Base-by-base conservation (phyloP, 495 filamentous ascomycete species). In the Bombardia bombarda region DNA sequence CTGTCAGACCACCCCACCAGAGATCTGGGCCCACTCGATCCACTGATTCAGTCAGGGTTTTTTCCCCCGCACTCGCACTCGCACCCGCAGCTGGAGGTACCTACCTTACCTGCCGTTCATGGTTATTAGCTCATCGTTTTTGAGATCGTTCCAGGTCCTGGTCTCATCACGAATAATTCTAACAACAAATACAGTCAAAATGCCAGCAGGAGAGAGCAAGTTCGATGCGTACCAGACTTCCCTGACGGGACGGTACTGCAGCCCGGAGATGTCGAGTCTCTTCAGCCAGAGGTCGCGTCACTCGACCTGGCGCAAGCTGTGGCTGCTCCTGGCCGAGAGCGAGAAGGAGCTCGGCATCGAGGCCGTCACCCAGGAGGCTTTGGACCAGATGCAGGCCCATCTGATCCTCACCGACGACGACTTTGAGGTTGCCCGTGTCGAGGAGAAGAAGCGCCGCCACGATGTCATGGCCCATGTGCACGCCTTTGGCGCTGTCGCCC, bases 281-380 rank as follows among this genome's bases (percentile, higher is more conserved):
- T 93, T 90, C 67, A 81, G 77, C 24, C 77, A 78, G 42, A 75
- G 86, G 22, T 77, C 72, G 41, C 74, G 87, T n/a, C 72, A 73
- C 53, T 75, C 79, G 5, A 87, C 78, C 25, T 92, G 87, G 87
- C 77, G 87, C 50, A 67, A 82, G 50, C 70, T 93, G 35, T 94
- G 87, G 87, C 55, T 88, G 21, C 84, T 77, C 72, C 80, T 94
- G 10, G 87, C 87, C n/a, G 82, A 89, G 69, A 73, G 77, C 20
- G 79, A 93, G 65, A 80, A 82, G 63, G 82, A 86, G 55, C 63
- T 84, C 1, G 79, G 80, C 4, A 55, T 76, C 20, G 62, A 70
- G 16, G n/a, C n/a, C n/a, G 86, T 90, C 49, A 70, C 79, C 32
- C 68, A 80, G 26, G 79, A 89, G 45, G 86, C 85, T 18, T 68